Evolutionary conservation across 805 yeast genomes (phyloP).

Genomic region (Wickerhamomyces pijperi): DNA sequence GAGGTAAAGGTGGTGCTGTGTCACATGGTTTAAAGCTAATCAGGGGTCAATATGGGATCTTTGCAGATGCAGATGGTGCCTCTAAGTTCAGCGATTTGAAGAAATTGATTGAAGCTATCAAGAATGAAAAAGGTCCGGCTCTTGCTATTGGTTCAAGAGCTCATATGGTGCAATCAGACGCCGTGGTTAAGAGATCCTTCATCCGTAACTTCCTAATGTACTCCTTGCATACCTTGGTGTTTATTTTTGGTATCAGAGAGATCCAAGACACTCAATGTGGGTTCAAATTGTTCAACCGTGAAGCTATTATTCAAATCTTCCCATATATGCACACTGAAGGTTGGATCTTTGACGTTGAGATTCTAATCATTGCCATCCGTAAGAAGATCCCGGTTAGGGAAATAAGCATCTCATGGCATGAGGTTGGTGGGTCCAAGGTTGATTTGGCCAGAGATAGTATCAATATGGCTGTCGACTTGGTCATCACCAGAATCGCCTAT

Average conservation of each 20-base stretch:
- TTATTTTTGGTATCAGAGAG: conserved; percentile 75
- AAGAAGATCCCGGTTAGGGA: conserved; percentile 61
- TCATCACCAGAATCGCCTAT: conserved; percentile 84
- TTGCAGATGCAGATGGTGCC: conserved; percentile 98
- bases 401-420: conserved; percentile 92
- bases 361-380: conserved; percentile 67
- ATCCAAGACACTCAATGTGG: conserved; percentile 97
- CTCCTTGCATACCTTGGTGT: conserved; percentile 79
- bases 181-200: conserved; percentile 88
- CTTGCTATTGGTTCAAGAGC: conserved; percentile 90
- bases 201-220: conserved; percentile 88
- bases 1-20: conserved; percentile 97
- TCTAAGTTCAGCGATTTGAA: conserved; percentile 63
- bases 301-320: conserved; percentile 54
- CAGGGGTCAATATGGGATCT: conserved; percentile 63
- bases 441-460: conserved; percentile 85
- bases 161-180: conserved; percentile 92
- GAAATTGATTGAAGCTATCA: conserved; percentile 35
- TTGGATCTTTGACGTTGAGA: conserved; percentile 97
- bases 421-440: conserved; percentile 89
- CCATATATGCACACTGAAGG: conserved; percentile 94
- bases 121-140: conserved; percentile 28
- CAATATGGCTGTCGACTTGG: conserved; percentile 87
- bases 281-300: conserved; percentile 77
- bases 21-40: conserved; percentile 78